phyloP scores from a whole-genome alignment of 768 basidiomycete genomes.

The Pleurotus platypus region DNA sequence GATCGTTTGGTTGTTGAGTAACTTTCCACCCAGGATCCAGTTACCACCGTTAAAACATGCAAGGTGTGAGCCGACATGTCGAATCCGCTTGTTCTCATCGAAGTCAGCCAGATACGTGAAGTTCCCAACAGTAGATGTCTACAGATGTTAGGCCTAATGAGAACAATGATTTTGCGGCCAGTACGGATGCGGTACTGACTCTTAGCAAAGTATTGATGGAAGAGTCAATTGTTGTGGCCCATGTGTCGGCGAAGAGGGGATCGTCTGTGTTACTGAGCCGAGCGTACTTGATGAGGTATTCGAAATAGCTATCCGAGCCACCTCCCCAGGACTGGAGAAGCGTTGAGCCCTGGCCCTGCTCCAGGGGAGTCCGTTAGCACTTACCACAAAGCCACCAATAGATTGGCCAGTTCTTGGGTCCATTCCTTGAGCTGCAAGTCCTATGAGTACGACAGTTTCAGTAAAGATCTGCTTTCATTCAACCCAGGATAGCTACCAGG shows the following conservation, averaged over 20 bases:
- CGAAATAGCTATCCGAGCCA: constrained; percentile 74
- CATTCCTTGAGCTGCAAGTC: constrained; percentile 50
- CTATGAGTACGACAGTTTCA: constrained; percentile 20
- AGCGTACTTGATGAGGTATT: constrained; percentile 72
- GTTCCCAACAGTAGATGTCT: constrained; percentile 66
- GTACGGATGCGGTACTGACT: constrained; percentile 28
- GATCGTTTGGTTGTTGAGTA: constrained; percentile 70
- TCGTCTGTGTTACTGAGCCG: constrained; percentile 66
- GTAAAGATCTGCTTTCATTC: not conserved
- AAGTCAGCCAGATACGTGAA: constrained; percentile 65
- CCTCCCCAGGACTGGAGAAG: constrained; percentile 54
- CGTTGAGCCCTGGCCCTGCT: not conserved
- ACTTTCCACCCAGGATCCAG: constrained; percentile 68
- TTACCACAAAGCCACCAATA: constrained; percentile 44
- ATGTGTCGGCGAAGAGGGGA: constrained; percentile 57
- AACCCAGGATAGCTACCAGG: constrained; percentile 16
- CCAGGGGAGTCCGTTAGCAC: constrained; percentile 14
- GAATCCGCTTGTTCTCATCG: constrained; percentile 40
- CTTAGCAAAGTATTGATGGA: constrained; percentile 59
- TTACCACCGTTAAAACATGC: constrained; percentile 77
- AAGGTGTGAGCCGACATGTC: constrained; percentile 68
- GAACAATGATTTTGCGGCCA: not conserved
- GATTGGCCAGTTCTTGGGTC: constrained; percentile 45
- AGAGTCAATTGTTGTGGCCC: constrained; percentile 68
- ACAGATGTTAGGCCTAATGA: not conserved